Percentiles rank a stretch among this genome's conserved stretches.
These are phyloP conservation scores for Leishmania gerbilli DNA, from an alignment of 208 protist genomes.

Conservation along the genomic window DNA sequence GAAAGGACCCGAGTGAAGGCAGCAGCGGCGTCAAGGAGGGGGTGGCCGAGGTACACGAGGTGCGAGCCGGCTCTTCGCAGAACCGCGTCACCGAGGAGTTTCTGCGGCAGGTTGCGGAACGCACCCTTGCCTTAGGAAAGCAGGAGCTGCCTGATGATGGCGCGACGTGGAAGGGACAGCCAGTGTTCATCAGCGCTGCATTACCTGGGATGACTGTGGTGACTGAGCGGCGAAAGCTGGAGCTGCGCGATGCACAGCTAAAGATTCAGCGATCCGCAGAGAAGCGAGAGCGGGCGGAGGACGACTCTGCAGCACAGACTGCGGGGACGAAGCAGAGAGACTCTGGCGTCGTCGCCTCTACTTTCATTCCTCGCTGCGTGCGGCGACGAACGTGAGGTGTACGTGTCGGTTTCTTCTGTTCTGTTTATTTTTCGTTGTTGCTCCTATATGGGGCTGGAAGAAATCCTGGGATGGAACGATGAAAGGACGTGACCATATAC, in stretches of 20 bases:
- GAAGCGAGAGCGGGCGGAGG: conserved; percentile 24
- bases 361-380: conserved; percentile 63
- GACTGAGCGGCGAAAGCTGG: conserved; percentile 50
- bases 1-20: conserved; percentile 14
- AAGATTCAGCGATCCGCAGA: conserved; percentile 29
- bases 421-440: not conserved
- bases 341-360: conserved; percentile 10
- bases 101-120: conserved; percentile 14
- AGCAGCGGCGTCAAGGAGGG: not conserved
- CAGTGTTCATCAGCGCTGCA: conserved; percentile 50
- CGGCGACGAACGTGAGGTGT: conserved; percentile 31
- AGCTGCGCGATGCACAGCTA: conserved; percentile 45
- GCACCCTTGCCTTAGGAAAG: conserved; percentile 32
- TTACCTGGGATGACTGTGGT: conserved; percentile 53
- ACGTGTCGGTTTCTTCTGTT: not conserved
- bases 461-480: not conserved
- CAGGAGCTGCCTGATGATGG: not conserved
- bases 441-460: not conserved
- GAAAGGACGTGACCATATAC: not conserved
- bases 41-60: not conserved
- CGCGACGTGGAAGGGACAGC: conserved; percentile 44
- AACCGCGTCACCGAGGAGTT: conserved; percentile 5
- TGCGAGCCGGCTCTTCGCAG: conserved; percentile 3
- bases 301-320: conserved; percentile 1
- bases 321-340: not conserved